Evolutionary conservation across 306 rosid genomes (phyloP).

Genomic region (Urtica urens): DNA sequence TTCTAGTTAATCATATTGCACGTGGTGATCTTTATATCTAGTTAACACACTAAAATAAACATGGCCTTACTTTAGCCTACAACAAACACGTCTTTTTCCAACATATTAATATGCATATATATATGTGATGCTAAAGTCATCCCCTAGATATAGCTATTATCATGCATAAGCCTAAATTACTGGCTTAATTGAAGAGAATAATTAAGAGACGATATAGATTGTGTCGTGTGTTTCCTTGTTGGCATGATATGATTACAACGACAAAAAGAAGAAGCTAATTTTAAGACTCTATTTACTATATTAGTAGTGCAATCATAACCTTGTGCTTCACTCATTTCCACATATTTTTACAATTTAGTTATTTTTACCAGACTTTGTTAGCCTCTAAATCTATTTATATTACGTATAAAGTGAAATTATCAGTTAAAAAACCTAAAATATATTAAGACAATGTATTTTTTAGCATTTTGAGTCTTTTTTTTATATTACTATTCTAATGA

Average conservation of each 20-base stretch:
- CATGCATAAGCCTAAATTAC: not conserved
- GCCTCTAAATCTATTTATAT: no score
- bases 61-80: not conserved
- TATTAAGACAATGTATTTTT: no score
- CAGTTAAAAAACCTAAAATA: no score
- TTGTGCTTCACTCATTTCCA: not conserved
- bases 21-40: constrained; percentile 9
- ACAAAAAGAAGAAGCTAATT: not conserved
- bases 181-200: not conserved
- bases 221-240: not conserved
- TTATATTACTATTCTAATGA: no score
- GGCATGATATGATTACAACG: not conserved
- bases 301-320: not conserved
- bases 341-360: not conserved
- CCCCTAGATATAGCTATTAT: not conserved
- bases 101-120: not conserved
- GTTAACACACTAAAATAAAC: not conserved
- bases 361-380: no score
- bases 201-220: not conserved
- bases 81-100: not conserved
- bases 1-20: constrained; percentile 3
- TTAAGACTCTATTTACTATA: no score
- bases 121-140: not conserved
- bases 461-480: no score
- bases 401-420: no score